Base-by-base conservation (phyloP, 139 green algal species). In the Chlamydomonas schloesseri region DNA sequence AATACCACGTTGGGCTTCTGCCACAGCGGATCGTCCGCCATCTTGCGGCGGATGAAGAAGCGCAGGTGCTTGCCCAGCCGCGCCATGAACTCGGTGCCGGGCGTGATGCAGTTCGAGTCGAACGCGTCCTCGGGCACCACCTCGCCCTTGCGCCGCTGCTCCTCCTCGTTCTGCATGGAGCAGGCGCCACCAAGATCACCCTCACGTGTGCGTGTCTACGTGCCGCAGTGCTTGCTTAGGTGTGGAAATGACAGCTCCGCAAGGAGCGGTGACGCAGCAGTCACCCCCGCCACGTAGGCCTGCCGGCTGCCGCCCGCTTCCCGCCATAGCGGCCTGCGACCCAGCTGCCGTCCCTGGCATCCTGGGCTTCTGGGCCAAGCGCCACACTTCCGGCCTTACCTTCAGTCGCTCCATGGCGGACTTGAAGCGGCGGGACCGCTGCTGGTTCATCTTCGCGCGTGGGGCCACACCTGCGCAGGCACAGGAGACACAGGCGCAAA, bases 381-480 rank as follows among this genome's bases (percentile, higher is more conserved):
- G 55, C 21, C 55, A 64, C 55, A 26, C 2, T 64, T 6, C 24
- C 2, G 29, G 4, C 70, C 86, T 71, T 75, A 91, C 91, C 87
- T 91, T 91, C 68, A 83, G 33, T 8, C 92, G 75, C 73, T 97
- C 90, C 82, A 92, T 85, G 0, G 93, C 94, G 37, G 93, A 89
- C 73, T 95, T 96, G 92, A 99, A 99, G 23, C 96, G 92, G 14
- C 96, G 88, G 0, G 94, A 93, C 0, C 97, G 88, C 87, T 99
- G 97, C 90, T 99, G 97, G 91, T 99, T 99, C 97, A 99, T 98
- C 91, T 99, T 99, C 20, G 97, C 97, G 21, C 96, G 90, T 0
- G 97, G 97, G 0, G 97, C 96, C 18, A 97, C 93, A 58, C 96
- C 96, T 96, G 89, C 2, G n/a, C 24, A 60, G 3, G 55, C 55